These are phyloP conservation scores for Hygrophoropsis aurantiaca DNA, from an alignment of 768 basidiomycete genomes.

Conservation along the genomic window DNA sequence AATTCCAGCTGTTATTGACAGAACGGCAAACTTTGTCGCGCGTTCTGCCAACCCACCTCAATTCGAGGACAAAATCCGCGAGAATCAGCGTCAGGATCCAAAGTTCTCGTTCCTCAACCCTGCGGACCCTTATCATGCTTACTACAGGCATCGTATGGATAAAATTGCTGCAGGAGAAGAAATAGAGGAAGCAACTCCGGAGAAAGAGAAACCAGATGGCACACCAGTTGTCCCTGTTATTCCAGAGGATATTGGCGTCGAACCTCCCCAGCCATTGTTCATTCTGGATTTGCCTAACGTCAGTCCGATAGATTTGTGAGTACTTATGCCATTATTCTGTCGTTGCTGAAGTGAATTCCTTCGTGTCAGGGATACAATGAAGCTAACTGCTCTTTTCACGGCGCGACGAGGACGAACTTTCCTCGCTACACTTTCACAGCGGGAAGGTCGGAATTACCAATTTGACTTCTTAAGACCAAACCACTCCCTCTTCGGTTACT, in stretches of 20 bases:
- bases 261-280: slow-evolving; percentile 82
- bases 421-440: slow-evolving; percentile 77
- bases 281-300: slow-evolving; percentile 85
- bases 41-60: slow-evolving; percentile 90
- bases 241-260: slow-evolving; percentile 64
- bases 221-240: slow-evolving; percentile 29
- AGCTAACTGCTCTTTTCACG: slow-evolving; percentile 93
- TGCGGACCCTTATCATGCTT: slow-evolving; percentile 96
- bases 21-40: slow-evolving; percentile 88
- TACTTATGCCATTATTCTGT: slow-evolving; percentile 15
- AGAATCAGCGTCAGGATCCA: slow-evolving; percentile 93
- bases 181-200: slow-evolving; percentile 54
- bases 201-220: slow-evolving; percentile 42
- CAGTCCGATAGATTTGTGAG: slow-evolving; percentile 87
- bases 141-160: slow-evolving; percentile 92
- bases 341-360: slow-evolving; percentile 3
- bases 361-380: slow-evolving; percentile 80
- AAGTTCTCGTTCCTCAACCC: slow-evolving; percentile 99
- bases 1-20: slow-evolving; percentile 83
- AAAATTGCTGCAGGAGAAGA: slow-evolving; percentile 75
- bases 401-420: slow-evolving; percentile 89
- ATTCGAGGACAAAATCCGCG: slow-evolving; percentile 96
- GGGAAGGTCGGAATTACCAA: slow-evolving; percentile 94
- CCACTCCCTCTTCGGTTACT: slow-evolving; percentile 94
- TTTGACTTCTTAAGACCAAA: slow-evolving; percentile 97